Evolutionary conservation across 805 yeast species (phyloP).

Genomic region (Wickerhamiella siamensis): DNA sequence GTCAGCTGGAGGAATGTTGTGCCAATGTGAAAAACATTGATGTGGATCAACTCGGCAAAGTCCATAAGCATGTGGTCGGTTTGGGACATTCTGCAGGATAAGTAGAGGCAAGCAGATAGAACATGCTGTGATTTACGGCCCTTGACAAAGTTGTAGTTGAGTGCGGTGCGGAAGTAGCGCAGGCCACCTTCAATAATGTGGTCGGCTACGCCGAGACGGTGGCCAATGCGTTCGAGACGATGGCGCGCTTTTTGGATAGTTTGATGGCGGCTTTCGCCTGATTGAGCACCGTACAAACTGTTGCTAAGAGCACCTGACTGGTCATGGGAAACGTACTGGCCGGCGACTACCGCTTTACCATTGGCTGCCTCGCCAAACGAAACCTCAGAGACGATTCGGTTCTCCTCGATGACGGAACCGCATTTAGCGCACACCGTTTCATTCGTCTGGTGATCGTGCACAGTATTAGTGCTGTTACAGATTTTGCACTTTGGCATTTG

Average conservation of each 20-base stretch:
- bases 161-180: slow-evolving; percentile 79
- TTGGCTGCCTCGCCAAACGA: slow-evolving; percentile 82
- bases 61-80: slow-evolving; percentile 95
- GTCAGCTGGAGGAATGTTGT: slow-evolving; percentile 91
- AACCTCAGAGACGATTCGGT: slow-evolving; percentile 85
- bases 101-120: slow-evolving; percentile 83
- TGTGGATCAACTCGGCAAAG: slow-evolving; percentile 77
- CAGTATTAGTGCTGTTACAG: slow-evolving; percentile 14
- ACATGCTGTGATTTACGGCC: slow-evolving; percentile 96
- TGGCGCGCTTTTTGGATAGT: slow-evolving; percentile 74
- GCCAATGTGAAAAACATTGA: slow-evolving; percentile 87
- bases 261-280: slow-evolving; percentile 67
- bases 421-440: slow-evolving; percentile 71
- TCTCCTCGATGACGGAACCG: slow-evolving; percentile 82
- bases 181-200: slow-evolving; percentile 74
- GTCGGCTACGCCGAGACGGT: slow-evolving; percentile 66
- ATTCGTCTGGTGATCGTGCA: slow-evolving; percentile 15
- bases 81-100: slow-evolving; percentile 82
- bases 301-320: slow-evolving; percentile 58
- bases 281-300: slow-evolving; percentile 34
- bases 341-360: slow-evolving; percentile 95
- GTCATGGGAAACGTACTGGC: slow-evolving; percentile 81
- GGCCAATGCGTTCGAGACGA: slow-evolving; percentile 66
- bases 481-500: slow-evolving; percentile 10
- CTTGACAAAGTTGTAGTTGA: slow-evolving; percentile 80